Evolutionary conservation across 306 rosid genomes (phyloP), one percentile per base, ranked within the genome.

Genomic region (Quercus wislizeni): DNA sequence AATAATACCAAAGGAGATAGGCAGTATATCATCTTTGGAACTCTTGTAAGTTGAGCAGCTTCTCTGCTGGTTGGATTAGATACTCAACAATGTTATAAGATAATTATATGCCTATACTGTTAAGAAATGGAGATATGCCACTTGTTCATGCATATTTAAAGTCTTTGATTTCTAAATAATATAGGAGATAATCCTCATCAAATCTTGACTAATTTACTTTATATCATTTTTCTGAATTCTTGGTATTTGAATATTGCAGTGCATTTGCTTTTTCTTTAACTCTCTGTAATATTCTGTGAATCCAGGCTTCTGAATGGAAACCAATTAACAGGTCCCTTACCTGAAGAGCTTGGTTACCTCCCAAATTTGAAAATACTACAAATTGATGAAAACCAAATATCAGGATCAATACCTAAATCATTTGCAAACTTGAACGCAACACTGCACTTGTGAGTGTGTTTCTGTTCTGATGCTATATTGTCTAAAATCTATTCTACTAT

Each of bases 251-350:
- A 64, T 30, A 12, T 59, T 4, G 54, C 54, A 49, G 17, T 49
- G 11, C 14, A 61, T 61, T 23, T 4, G 33, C 18, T 23, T 61
- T 61, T 3, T 61, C 67, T 75, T 69, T 20, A 56, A 20, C n/a
- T 55, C 46, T 7, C 5, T 43, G 69, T 27, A 23, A 67, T 43
- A 33, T 46, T 68, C 41, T 76, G 21, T 73, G 57, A 76, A 43
- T 62, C 38, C 87, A 88, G 91, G 83, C 89, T 88, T 70, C 76
- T 88, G 74, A 88, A 74, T 78, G 91, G 91, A 76, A 88, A 88
- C 62, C 30, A 64, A 10, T 61, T 88, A 17, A 64, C 91, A 10
- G 91, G 91, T 78, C 12, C 86, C 64, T 72, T 88, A 70, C 91
- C 91, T 2, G 86, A 85, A 12, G 89, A 85, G 80, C 89, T 88